Base-by-base conservation (phyloP, 1,284 basidiomycete species). In the Pascua sp. region DNA sequence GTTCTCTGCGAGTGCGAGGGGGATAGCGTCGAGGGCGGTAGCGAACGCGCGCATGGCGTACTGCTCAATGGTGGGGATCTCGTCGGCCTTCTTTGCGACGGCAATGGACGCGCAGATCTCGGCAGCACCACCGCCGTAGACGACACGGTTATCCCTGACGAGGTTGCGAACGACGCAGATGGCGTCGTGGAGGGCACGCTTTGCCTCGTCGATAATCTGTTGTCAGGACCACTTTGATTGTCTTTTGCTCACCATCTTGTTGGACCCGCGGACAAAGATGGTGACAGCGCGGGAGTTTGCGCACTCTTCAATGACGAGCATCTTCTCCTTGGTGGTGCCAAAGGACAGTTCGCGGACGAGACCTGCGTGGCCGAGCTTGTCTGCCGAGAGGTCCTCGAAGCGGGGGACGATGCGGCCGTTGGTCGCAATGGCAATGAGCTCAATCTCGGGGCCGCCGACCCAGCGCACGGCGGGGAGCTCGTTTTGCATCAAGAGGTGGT, bases 21-120 rank as follows among this genome's bases (percentile, higher is more conserved):
- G 96, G 52, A 98, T 81, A 11, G 93, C 84, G 70, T 98, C 95
- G 9, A 99, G 81, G 11, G 95, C 95, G 37, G 90, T 89, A 1
- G 95, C 85, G 73, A 98, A 99, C 15, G 95, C 94, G 46, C 95
- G 89, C 94, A 98, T 98, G 1, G 95, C 95, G 73, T 99, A 99
- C 81, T 99, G 95, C 79, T 99, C 95, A 69, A 99, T 95, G 10
- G 91, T 85, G 1, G 95, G 88, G 68, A 96, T 97, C 88, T 95
- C 87, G 76, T 99, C 96, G 15, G 95, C 95, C 50, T 90, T 91
- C 74, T 92, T 90, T 55, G 89, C 81, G 4, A 99, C 94, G 18
- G 95, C 93, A 56, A 98, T 84, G 32, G 91, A 87, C 63, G 89
- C 94, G 68, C 90, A 93, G 71, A 98, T 97, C 77, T 98, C 95